Evolutionary conservation across 805 yeast genomes (phyloP), one percentile per base, ranked within the genome.

Genomic region (Sugiyamaella floridensis): DNA sequence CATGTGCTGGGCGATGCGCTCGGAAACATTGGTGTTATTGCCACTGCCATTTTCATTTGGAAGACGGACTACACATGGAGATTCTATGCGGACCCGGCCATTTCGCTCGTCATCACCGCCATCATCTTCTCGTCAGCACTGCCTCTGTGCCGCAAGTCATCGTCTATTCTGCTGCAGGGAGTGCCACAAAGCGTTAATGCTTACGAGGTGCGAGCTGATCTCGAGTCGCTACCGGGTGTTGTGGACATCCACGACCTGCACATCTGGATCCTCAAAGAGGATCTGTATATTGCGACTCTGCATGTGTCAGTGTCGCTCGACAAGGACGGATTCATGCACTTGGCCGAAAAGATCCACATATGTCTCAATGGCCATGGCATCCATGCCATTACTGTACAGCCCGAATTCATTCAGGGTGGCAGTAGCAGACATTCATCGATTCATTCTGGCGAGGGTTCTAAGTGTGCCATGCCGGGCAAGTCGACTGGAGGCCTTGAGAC

Each of bases 1-100:
- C 99, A 92, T 65, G 99, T 93, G 11, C 57, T 93, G 60, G 98
- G 98, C 45, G 99, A 92, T 69, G 98, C 98, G 1, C 74, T 92
- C 52, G 98, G 99, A 57, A 92, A 92, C 66, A 72, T 92, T 51
- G 98, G 98, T 59, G 99, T 92, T 49, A 93, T 92, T 53, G 67
- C 77, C 3, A 83, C 97, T 1, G 99, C 98, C 2, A 57, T 92
- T 37, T 85, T 92, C 62, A 92, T 92, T 62, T 90, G 97, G 98
- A 83, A 86, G 67, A 89, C 98, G 0, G 85, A 89, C 60, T 92
- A 78, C 67, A 74, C 86, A 1, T 92, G 98, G 97, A 83, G 80
- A 63, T 89, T 70, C 67, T 87, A 87, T 65, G 75, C 85, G 53
- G 99, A 92, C 68, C 99, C 99, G 0, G 58, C 83, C 3, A 82